phyloP scores from a whole-genome alignment of 441 rosid genomes.

The Oxalis stricta region DNA sequence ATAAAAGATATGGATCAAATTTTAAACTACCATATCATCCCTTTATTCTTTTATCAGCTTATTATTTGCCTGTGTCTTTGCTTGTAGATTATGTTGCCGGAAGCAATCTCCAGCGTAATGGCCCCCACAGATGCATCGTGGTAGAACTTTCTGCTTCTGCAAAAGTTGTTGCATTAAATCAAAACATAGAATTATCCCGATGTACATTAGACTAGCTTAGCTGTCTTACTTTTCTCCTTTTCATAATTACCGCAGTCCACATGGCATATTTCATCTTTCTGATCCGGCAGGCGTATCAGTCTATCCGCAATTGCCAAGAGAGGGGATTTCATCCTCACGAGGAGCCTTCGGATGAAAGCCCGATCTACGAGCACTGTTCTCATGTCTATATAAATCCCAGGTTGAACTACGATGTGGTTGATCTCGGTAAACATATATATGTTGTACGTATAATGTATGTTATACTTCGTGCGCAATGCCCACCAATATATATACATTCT shows the following conservation, averaged over 20 bases:
- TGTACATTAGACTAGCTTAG: neutral
- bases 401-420: conserved; percentile 50
- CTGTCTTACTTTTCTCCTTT: neutral
- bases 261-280: conserved; percentile 87
- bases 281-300: conserved; percentile 82
- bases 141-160: conserved; percentile 14
- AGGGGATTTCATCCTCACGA: conserved; percentile 98
- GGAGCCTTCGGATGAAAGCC: conserved; percentile 64
- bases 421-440: conserved; percentile 70
- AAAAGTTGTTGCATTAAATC: neutral
- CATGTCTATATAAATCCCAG: conserved; percentile 77
- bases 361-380: conserved; percentile 89
- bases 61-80: neutral
- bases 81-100: conserved; percentile 80
- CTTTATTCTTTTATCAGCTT: neutral
- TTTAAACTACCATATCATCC: neutral
- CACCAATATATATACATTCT: no score
- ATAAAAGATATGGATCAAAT: no score
- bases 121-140: conserved; percentile 81
- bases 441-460: no score
- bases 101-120: conserved; percentile 92
- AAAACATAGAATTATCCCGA: neutral
- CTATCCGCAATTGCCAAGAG: conserved; percentile 85
- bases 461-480: no score
- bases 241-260: conserved; percentile 43